phyloP scores from a whole-genome alignment of 2,329 filamentous ascomycete genomes.

The Microdochium nivale region DNA sequence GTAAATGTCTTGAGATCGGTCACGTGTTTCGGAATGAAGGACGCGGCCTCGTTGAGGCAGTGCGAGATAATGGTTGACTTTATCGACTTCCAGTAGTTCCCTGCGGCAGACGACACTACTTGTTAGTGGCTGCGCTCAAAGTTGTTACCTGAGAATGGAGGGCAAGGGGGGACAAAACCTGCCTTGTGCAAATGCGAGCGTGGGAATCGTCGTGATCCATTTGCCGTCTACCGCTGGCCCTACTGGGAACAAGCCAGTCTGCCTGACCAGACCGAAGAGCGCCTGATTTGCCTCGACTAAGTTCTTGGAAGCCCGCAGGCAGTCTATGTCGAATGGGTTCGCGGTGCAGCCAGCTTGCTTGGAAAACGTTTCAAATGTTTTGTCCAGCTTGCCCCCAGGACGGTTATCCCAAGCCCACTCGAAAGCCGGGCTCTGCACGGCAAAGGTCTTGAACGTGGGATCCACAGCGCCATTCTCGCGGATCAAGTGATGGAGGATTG shows the following conservation, averaged over 20 bases:
- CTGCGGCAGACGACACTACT: slow-evolving; percentile 4
- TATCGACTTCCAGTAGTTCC: slow-evolving; percentile 21
- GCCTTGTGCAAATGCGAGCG: slow-evolving; percentile 16
- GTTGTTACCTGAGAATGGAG: too few relatives aligned
- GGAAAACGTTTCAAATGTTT: slow-evolving; percentile 15
- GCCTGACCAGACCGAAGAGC: slow-evolving; percentile 17
- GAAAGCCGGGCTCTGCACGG: slow-evolving; percentile 20
- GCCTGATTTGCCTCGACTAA: slow-evolving; percentile 10
- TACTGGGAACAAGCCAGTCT: slow-evolving; percentile 17
- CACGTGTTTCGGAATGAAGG: slow-evolving; percentile 6
- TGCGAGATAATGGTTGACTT: slow-evolving; percentile 23
- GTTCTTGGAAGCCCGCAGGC: too few relatives aligned
- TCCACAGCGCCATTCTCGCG: slow-evolving; percentile 31
- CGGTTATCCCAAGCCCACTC: slow-evolving; percentile 16
- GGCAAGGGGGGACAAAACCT: not conserved
- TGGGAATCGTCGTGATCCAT: slow-evolving; percentile 20
- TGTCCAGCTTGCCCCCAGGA: slow-evolving; percentile 9
- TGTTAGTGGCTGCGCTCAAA: too few relatives aligned
- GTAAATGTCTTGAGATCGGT: slow-evolving; percentile 9
- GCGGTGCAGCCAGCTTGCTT: slow-evolving; percentile 19
- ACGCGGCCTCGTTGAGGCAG: slow-evolving; percentile 18
- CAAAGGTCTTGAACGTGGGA: slow-evolving; percentile 27
- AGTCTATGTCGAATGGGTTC: slow-evolving; percentile 14
- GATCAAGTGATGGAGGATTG: slow-evolving; percentile 40
- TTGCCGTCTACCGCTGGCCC: slow-evolving; percentile 23